These are phyloP conservation scores for Monosporozyma unispora DNA, from an alignment of 805 yeast genomes.

Conservation along the genomic window DNA sequence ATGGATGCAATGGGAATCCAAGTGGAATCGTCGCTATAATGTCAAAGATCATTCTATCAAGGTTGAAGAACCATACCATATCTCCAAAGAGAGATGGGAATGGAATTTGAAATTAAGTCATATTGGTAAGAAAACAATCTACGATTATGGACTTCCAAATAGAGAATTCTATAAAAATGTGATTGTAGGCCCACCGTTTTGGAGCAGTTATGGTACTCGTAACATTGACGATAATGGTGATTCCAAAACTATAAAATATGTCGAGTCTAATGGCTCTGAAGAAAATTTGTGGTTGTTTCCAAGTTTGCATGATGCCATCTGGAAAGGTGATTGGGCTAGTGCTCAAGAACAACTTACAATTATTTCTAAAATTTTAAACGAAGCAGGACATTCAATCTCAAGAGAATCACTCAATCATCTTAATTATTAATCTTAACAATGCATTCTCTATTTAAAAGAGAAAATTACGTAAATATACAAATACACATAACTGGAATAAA, in stretches of 20 bases:
- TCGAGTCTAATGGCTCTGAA: not conserved
- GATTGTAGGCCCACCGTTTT: constrained; percentile 57
- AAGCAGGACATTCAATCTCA: constrained; percentile 21
- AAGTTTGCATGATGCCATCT: constrained; percentile 59
- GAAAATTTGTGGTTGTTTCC: constrained; percentile 51
- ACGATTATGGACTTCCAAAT: constrained; percentile 34
- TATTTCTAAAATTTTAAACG: constrained; percentile 31
- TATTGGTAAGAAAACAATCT: constrained; percentile 44
- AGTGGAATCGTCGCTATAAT: constrained; percentile 48
- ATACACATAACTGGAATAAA: not conserved
- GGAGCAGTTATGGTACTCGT: constrained; percentile 41
- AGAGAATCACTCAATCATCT: constrained; percentile 9
- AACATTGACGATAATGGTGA: not conserved
- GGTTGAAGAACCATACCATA: constrained; percentile 58
- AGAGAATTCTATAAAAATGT: constrained; percentile 63
- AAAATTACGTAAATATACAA: not conserved
- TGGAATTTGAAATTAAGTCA: constrained; percentile 59
- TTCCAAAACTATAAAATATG: not conserved
- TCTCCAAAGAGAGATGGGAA: constrained; percentile 60
- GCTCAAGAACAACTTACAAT: constrained; percentile 47
- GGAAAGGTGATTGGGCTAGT: constrained; percentile 36
- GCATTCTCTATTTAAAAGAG: not conserved
- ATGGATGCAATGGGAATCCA: constrained; percentile 43
- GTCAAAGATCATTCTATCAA: constrained; percentile 28
- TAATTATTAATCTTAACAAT: not conserved